Base-by-base conservation (phyloP, 2,329 filamentous ascomycete genomes). In the Paracamarosporium sp. region DNA sequence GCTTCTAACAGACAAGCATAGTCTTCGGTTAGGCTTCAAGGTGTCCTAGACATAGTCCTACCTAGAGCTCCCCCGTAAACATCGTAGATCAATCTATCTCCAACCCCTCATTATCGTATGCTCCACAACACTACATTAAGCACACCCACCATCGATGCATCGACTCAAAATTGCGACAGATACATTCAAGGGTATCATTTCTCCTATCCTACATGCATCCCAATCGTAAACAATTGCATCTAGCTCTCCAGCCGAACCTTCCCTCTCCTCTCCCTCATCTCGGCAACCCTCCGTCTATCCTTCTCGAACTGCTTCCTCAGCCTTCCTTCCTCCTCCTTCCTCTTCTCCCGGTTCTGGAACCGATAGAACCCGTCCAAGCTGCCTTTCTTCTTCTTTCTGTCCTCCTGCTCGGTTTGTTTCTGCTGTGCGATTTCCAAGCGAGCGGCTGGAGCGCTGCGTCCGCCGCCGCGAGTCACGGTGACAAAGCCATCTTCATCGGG, bases 401-500 rank as follows among this genome's bases (percentile, higher is more conserved):
- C 77, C 43, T 82, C 83, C 70, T 88, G 50, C 78, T 90, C 86
- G 9, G 25, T 3, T 27, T 51, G 33, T 72, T 87, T 85, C 57
- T 82, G 79, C 68, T 85, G 76, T 45, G 82, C 82, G 70, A 88
- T 92, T 65, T 89, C 89, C 60, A 88, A 84, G 53, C 88, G 85
- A 1, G 91, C 93, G 1, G 53, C 46, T 2, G 91, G 88, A n/a
- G 89, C 90, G 6, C 83, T 83, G 58, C 84, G 83, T 1, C 69
- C 57, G 36, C 91, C 90, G 25, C 93, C 93, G 53, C 91, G 85
- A 1, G 89, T 90, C 24, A 99, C 95, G 3, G 93, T 98, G 47
- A 98, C 85, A 74, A 99, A 99, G 1, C 95, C 95, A 76, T 99
- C 95, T 71, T 92, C 93, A 75, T 99, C 95, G 0, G 94, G 92